Conservation (phyloP, 176 grass and related monocot genomes). For the Ampelocalamus luodianensis region DNA sequence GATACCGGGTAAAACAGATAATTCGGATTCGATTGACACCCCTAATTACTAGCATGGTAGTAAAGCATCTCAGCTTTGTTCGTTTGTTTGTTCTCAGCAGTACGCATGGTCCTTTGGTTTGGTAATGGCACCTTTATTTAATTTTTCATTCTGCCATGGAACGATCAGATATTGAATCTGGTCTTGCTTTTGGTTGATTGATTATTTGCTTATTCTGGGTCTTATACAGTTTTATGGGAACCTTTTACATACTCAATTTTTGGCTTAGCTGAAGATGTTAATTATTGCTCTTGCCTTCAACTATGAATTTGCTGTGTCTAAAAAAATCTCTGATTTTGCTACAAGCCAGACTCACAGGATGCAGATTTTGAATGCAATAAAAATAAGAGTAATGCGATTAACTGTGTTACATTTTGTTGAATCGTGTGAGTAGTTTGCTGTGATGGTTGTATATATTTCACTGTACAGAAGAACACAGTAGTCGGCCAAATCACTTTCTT, state of each 20-base stretch:
- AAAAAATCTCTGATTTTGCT: background rate
- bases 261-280: background rate
- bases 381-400: background rate
- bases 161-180: background rate
- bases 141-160: background rate
- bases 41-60: background rate
- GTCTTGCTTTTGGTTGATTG: background rate
- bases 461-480: background rate
- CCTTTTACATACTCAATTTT: background rate
- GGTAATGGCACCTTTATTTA: background rate
- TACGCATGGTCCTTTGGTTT: too few species aligned
- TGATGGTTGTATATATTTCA: background rate
- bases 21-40: background rate
- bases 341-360: too few species aligned
- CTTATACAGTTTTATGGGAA: background rate
- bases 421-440: background rate
- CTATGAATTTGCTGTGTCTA: background rate
- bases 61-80: conserved; percentile 2
- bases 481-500: background rate
- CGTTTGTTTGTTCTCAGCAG: background rate
- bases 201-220: background rate
- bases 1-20: too few species aligned
- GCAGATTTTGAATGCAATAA: too few species aligned
- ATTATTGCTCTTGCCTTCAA: background rate
- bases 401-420: background rate